Conservation (phyloP, 768 basidiomycete genomes). For the Boletus speciosus region DNA sequence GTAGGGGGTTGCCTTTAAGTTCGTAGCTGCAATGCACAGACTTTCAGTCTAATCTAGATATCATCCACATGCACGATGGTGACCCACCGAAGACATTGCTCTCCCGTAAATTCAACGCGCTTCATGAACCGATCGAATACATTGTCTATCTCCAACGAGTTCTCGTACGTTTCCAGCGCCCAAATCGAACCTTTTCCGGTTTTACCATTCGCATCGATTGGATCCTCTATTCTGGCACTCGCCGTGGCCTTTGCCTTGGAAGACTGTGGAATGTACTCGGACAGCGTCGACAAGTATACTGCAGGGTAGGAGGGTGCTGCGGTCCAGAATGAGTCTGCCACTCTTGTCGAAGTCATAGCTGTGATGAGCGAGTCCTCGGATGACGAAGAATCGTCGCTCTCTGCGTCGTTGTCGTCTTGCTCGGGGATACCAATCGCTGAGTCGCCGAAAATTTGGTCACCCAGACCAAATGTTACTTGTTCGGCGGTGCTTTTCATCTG, state of each 20-base stretch:
- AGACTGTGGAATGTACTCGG: constrained; percentile 67
- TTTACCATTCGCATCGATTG: constrained; percentile 40
- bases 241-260: constrained; percentile 46
- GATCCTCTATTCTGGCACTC: constrained; percentile 38
- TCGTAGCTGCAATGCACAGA: constrained; percentile 62
- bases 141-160: constrained; percentile 73
- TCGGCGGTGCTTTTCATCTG: constrained; percentile 29
- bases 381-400: constrained; percentile 34
- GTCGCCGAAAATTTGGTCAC: constrained; percentile 64
- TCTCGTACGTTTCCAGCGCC: constrained; percentile 77
- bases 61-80: not conserved
- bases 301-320: constrained; percentile 62
- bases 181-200: constrained; percentile 50
- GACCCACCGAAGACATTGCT: constrained; percentile 81
- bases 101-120: constrained; percentile 63
- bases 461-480: constrained; percentile 49
- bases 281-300: constrained; percentile 68
- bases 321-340: constrained; percentile 64
- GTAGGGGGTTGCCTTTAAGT: constrained; percentile 77
- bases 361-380: constrained; percentile 52
- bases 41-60: not conserved
- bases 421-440: constrained; percentile 15
- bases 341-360: constrained; percentile 52
- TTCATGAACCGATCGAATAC: constrained; percentile 84
- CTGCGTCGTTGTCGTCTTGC: constrained; percentile 26